Conservation (phyloP, 805 yeast species). For the Brettanomyces bruxellensis region DNA sequence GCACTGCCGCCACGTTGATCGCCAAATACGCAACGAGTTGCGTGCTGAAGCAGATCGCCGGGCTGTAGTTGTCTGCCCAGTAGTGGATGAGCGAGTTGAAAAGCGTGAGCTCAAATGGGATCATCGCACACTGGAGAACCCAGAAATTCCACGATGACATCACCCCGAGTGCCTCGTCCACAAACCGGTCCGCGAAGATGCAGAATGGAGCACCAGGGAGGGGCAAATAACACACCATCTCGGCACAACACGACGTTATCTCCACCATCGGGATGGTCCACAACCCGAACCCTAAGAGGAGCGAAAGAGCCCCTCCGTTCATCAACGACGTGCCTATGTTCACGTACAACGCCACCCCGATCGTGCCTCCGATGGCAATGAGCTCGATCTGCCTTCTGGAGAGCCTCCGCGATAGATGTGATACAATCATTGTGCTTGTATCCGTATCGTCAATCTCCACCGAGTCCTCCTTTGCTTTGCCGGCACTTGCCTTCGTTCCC, state of each 20-base stretch:
- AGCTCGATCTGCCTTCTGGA: conserved; percentile 65
- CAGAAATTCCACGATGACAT: conserved; percentile 40
- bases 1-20: conserved; percentile 39
- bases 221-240: conserved; percentile 36
- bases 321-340: conserved; percentile 31
- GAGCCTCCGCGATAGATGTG: conserved; percentile 31
- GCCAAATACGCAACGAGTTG: conserved; percentile 34
- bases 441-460: too few species aligned
- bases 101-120: conserved; percentile 39
- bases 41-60: conserved; percentile 36
- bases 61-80: conserved; percentile 40
- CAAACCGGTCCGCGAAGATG: conserved; percentile 36
- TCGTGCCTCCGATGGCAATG: conserved; percentile 58
- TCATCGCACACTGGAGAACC: conserved; percentile 37
- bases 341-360: conserved; percentile 36
- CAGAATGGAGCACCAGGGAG: conserved; percentile 35
- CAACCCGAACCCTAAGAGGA: conserved; percentile 28
- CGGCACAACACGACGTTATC: conserved; percentile 34
- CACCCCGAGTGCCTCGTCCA: conserved; percentile 36
- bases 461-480: too few species aligned
- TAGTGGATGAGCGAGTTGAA: conserved; percentile 47
- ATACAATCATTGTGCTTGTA: too few species aligned
- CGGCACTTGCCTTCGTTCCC: too few species aligned
- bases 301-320: conserved; percentile 32
- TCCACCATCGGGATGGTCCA: conserved; percentile 36